These are phyloP conservation scores for Ceriops tagal DNA, from an alignment of 345 rosid genomes.

Conservation along the genomic window DNA sequence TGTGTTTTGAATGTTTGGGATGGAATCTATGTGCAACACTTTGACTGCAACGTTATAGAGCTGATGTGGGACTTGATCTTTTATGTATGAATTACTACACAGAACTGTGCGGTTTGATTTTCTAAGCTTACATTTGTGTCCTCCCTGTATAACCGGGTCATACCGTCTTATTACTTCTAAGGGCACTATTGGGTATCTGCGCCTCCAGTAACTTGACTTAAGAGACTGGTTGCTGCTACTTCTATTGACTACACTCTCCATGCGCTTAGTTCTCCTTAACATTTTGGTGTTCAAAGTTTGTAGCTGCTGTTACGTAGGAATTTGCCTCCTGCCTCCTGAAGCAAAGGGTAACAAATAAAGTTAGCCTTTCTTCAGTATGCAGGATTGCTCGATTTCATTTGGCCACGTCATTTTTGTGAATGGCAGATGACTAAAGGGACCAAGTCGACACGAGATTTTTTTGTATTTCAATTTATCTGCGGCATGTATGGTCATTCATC, in stretches of 20 bases:
- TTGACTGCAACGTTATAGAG: slow-evolving; percentile 4
- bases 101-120: neutral
- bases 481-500: slow-evolving; percentile 4
- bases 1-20: slow-evolving; percentile 7
- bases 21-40: neutral
- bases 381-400: slow-evolving; percentile 13
- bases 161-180: neutral
- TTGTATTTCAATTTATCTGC: slow-evolving; percentile 7
- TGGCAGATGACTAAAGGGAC: slow-evolving; percentile 9
- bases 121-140: too few relatives aligned
- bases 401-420: slow-evolving; percentile 30
- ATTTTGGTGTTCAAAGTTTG: slow-evolving; percentile 34
- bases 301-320: slow-evolving; percentile 23
- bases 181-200: too few relatives aligned
- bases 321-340: slow-evolving; percentile 15
- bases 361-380: neutral
- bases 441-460: neutral
- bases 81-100: slow-evolving; percentile 14
- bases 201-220: too few relatives aligned
- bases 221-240: too few relatives aligned
- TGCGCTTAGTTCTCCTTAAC: slow-evolving; percentile 2
- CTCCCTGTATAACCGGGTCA: too few relatives aligned
- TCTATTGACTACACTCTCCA: too few relatives aligned
- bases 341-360: slow-evolving; percentile 16
- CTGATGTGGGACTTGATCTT: slow-evolving; percentile 20